Percentiles rank a stretch among this genome's conserved stretches.
Evolutionary conservation across 768 basidiomycete species (phyloP).

Genomic region (Mycena haematopus): DNA sequence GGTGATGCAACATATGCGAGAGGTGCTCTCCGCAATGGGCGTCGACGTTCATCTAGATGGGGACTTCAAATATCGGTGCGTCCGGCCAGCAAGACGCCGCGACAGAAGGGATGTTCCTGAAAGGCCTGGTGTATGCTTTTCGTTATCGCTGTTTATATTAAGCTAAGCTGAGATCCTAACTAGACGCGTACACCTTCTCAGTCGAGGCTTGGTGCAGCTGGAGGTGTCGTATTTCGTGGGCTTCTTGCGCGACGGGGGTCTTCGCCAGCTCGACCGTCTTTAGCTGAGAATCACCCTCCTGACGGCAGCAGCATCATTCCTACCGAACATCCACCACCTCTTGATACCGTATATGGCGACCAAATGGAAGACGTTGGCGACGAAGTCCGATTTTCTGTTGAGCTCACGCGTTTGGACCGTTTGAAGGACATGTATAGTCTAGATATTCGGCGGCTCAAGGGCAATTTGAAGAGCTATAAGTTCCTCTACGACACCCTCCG

Average conservation of each 20-base stretch:
- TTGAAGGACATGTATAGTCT: constrained; percentile 85
- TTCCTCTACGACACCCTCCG: constrained; percentile 78
- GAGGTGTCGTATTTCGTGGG: constrained; percentile 63
- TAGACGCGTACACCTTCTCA: neutral
- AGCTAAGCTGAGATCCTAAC: neutral
- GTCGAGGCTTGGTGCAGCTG: constrained; percentile 36
- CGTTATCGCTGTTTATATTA: neutral
- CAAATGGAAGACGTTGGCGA: constrained; percentile 76
- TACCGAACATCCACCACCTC: constrained; percentile 27
- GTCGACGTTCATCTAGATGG: constrained; percentile 80
- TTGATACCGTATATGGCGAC: constrained; percentile 64
- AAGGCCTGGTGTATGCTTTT: constrained; percentile 18
- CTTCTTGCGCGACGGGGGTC: constrained; percentile 68
- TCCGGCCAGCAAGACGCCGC: constrained; percentile 64
- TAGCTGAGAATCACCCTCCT: constrained; percentile 34
- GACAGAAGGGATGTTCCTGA: constrained; percentile 34
- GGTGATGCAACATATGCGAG: constrained; percentile 77
- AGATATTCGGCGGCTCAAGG: constrained; percentile 88
- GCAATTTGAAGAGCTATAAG: constrained; percentile 85
- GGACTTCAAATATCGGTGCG: constrained; percentile 82
- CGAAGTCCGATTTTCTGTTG: constrained; percentile 93
- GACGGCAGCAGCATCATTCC: constrained; percentile 29
- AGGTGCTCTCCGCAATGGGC: constrained; percentile 80
- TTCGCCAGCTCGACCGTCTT: constrained; percentile 32
- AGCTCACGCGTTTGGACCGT: constrained; percentile 85